Conservation (phyloP, 768 basidiomycete genomes). For the Clitopilus passeckerianus region DNA sequence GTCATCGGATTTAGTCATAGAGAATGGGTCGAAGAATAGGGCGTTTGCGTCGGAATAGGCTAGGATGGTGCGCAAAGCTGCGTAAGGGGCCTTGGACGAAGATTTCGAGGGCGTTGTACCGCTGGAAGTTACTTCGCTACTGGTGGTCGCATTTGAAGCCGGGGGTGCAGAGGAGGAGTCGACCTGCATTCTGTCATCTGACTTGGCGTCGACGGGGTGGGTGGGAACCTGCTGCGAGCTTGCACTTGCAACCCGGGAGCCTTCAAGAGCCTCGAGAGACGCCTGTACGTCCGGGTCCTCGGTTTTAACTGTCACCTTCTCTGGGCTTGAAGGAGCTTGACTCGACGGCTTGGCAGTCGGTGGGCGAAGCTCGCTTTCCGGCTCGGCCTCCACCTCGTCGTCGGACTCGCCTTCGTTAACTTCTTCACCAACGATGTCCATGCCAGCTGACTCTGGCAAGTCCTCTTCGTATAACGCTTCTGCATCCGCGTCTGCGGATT, state of each 20-base stretch:
- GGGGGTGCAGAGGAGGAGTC: background rate
- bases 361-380: conserved; percentile 23
- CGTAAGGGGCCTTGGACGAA: background rate
- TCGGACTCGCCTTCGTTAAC: conserved; percentile 62
- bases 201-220: background rate
- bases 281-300: background rate
- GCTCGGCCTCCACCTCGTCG: conserved; percentile 62
- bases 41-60: background rate
- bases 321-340: background rate
- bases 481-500: conserved; percentile 25
- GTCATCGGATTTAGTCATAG: conserved; percentile 9
- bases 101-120: background rate
- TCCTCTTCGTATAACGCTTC: conserved; percentile 5
- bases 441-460: background rate
- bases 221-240: background rate
- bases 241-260: background rate
- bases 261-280: background rate
- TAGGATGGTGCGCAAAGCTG: background rate
- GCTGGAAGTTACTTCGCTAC: background rate
- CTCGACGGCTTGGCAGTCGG: background rate
- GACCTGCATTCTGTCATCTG: background rate
- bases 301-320: background rate
- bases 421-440: background rate
- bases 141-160: background rate
- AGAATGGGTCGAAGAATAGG: background rate